Evolutionary conservation across 2,329 filamentous ascomycete genomes (phyloP).

Genomic region (Epichloe coenophiala): DNA sequence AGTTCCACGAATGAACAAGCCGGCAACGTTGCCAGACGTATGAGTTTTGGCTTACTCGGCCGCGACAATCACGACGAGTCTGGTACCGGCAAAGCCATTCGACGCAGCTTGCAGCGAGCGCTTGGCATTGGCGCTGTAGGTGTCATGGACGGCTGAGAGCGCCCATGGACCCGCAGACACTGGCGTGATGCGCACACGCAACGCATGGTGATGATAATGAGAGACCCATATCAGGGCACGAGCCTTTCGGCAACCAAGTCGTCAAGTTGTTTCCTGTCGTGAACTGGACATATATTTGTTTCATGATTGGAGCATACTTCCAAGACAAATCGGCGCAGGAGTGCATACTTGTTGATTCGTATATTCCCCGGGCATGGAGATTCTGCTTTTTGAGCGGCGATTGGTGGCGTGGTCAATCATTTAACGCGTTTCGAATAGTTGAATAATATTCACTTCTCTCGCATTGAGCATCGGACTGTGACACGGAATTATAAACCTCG

Average conservation of each 20-base stretch:
- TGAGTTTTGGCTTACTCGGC: constrained; percentile 35
- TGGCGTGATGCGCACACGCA: background rate
- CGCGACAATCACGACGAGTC: constrained; percentile 23
- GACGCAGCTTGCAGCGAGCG: constrained; percentile 32
- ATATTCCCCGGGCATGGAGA: constrained; percentile 1
- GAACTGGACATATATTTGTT: background rate
- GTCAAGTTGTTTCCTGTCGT: background rate
- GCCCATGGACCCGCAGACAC: background rate
- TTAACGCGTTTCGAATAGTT: background rate
- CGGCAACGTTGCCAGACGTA: constrained; percentile 23
- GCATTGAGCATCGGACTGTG: background rate
- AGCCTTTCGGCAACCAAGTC: background rate
- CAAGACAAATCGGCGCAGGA: constrained; percentile 3
- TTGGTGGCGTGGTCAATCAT: background rate
- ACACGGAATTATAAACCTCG: background rate
- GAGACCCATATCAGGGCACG: background rate
- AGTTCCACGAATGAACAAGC: constrained; percentile 12
- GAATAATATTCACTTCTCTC: background rate
- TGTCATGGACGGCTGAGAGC: background rate
- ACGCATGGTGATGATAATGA: background rate
- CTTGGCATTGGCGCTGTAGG: constrained; percentile 23
- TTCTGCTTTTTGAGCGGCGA: background rate
- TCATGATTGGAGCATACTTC: background rate
- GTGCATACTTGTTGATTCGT: background rate
- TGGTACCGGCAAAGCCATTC: constrained; percentile 25